phyloP scores from a whole-genome alignment of 176 grass and related monocot species.

The Panicum miliaceum region DNA sequence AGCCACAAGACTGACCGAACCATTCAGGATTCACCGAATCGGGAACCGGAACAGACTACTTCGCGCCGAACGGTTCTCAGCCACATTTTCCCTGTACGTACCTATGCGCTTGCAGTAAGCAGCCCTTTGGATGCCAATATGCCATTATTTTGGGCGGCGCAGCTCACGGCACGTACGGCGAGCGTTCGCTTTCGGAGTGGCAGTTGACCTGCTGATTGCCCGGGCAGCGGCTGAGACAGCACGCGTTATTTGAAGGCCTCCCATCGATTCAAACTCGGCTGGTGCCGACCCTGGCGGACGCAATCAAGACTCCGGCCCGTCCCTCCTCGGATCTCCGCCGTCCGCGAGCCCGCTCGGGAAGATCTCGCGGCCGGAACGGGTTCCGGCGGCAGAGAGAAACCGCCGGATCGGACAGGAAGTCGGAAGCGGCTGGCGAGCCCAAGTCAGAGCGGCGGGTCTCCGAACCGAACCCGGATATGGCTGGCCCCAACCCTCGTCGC shows the following conservation, averaged over 20 bases:
- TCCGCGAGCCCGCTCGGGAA: not conserved
- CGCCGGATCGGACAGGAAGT: not conserved
- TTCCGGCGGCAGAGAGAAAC: not conserved
- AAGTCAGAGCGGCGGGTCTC: not conserved
- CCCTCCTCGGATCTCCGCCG: not conserved
- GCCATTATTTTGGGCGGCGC: conserved; percentile 30
- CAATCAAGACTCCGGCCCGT: not conserved
- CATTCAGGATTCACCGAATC: not conserved
- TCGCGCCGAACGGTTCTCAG: not conserved
- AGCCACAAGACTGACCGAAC: not conserved
- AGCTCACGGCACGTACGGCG: not conserved
- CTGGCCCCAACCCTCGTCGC: not conserved
- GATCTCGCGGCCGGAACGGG: not conserved
- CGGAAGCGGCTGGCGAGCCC: conserved; percentile 27
- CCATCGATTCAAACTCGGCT: conserved; percentile 29
- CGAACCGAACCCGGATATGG: not conserved
- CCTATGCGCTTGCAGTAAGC: not conserved
- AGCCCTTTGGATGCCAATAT: not conserved
- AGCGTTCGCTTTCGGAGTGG: not conserved
- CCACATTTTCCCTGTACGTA: too few relatives aligned
- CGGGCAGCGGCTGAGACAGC: not conserved
- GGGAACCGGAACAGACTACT: not conserved
- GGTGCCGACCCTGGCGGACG: conserved; percentile 27
- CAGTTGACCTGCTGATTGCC: not conserved
- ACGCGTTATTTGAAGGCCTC: not conserved